Evolutionary conservation across 495 filamentous ascomycete species (phyloP), one percentile per base, ranked within the genome.

Genomic region (Viridothelium virens): DNA sequence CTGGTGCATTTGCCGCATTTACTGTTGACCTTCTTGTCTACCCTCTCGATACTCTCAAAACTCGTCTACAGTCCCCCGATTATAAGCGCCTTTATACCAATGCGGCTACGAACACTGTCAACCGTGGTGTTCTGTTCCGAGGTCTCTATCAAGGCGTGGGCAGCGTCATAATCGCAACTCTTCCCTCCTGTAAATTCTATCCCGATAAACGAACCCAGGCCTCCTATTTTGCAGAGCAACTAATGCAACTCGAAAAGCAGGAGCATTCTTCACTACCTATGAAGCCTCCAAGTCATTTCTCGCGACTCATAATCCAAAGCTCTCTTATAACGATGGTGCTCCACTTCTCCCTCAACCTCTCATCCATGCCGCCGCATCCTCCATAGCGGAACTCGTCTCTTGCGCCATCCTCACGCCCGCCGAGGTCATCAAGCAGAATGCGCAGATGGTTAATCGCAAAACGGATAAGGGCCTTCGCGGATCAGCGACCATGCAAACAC

Each of bases 391-490:
- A 73, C 81, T 90, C 64, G 89, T 91, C 2, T 91, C 90, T 4
- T 96, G 92, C 72, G 77, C 87, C 37, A 88, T 97, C 62, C 83
- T 96, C 48, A 93, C 92, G 0, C 92, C 92, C 0, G 89, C 91
- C 46, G 92, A 97, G 74, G 90, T 96, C 9, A 80, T 96, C 46
- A 97, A 97, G 77, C 92, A 96, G 70, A 96, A 96, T 76, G 90
- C 92, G 2, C 92, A 97, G 75, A 87, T 95, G 78, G 71, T 79
- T 4, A 38, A 67, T 67, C 41, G 18, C 61, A 36, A 68, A 72
- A 33, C 65, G 33, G 63, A 44, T 11, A 59, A 39, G 41, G 48
- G 41, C 3, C 64, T 65, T n/a, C 63, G 46, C 38, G 65, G 41
- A 3, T 78, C 76, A 69, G 76, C 80, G 5, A 85, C 85, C 37